Base-by-base conservation (phyloP, 352 stramenopile genomes). In the Globisporangium nodosum region DNA sequence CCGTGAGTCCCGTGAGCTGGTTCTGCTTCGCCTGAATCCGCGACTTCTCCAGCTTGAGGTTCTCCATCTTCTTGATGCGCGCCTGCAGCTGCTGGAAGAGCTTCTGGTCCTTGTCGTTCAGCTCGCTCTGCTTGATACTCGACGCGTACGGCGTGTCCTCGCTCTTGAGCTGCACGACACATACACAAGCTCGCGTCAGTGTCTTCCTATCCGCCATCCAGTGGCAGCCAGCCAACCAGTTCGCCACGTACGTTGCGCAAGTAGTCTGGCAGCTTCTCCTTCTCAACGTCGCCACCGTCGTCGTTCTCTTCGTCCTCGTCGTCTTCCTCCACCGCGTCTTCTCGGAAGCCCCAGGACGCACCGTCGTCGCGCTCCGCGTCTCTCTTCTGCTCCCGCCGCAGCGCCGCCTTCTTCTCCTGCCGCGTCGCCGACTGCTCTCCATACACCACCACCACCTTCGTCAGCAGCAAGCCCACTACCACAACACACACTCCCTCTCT, bases 41-140 rank as follows among this genome's bases (percentile, higher is more conserved):
- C 52, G 61, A 56, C n/a, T 55, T 76, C 59, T 94, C 85, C 20
- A 73, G 54, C 54, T 88, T 74, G 2, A 94, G 58, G 48, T 95
- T 90, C 46, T 90, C 75, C 71, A 96, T 82, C 64, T 96, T 97
- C 7, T 63, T 58, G n/a, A 94, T 85, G 18, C 85, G 83, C 13
- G 68, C 71, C 61, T 94, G 79, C 13, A 96, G 60, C 56, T 90
- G 82, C 56, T 88, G 62, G 58, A 92, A 94, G 18, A 94, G 54
- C 62, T 88, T 81, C 27, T 77, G 66, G 52, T 95, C 85, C 57
- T 94, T 92, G 13, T 73, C 74, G 49, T 68, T 81, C 27, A 92
- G 54, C 15, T 85, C 66, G 9, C 58, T 52, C 49, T 66, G 53
- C 31, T 65, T 68, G 40, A 90, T 57, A 49, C 70, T 78, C 39